Evolutionary conservation across 2,329 filamentous ascomycete species (phyloP).

Genomic region (Neonectria sp.): DNA sequence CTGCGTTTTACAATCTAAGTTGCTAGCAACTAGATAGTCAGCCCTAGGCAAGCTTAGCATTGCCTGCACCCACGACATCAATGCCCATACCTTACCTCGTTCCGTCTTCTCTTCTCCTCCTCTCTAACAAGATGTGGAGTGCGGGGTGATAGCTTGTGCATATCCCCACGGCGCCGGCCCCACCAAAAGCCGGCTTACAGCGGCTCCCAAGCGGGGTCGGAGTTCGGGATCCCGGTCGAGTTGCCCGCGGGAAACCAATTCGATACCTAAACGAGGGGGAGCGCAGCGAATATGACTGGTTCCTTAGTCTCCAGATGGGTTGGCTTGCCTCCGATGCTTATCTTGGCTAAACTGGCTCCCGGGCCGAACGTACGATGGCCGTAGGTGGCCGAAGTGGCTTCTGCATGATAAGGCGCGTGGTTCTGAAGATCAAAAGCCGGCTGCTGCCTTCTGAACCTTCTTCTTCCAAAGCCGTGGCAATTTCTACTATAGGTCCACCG

Average conservation of each 20-base stretch:
- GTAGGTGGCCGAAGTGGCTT: constrained; percentile 22
- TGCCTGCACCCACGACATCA: neutral
- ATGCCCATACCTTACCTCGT: neutral
- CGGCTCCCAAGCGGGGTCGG: neutral
- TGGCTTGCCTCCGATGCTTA: neutral
- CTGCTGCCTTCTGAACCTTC: neutral
- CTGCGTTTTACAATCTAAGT: neutral
- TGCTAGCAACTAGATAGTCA: neutral
- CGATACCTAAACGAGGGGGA: constrained; percentile 1
- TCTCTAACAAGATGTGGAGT: neutral
- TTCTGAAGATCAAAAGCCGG: neutral
- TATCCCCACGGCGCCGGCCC: constrained; percentile 18
- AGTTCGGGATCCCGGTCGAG: constrained; percentile 9
- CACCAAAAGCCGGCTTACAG: constrained; percentile 13
- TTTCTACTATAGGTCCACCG: neutral
- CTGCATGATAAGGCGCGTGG: constrained; percentile 15
- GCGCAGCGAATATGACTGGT: neutral
- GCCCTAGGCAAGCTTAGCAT: neutral
- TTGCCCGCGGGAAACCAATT: constrained; percentile 22
- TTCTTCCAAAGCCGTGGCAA: neutral
- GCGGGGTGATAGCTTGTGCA: constrained; percentile 16
- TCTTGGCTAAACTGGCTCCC: constrained; percentile 1
- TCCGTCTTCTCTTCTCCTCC: neutral
- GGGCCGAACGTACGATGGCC: constrained; percentile 5
- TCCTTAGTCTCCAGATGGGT: neutral